phyloP scores from a whole-genome alignment of 805 yeast genomes.

The Schizosaccharomyces octosporus region DNA sequence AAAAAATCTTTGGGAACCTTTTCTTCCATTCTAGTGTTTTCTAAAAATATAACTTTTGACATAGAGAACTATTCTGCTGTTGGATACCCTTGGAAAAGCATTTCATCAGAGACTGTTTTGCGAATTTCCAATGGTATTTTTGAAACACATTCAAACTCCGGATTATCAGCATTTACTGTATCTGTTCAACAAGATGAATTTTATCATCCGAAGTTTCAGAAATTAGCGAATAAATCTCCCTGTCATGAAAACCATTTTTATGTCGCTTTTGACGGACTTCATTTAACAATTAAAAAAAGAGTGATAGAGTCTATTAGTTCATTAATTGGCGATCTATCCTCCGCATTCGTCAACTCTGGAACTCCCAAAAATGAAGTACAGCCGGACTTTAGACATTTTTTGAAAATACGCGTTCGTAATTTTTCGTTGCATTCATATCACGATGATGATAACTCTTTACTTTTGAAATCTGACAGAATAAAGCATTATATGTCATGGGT shows the following conservation, averaged over 20 bases:
- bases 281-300: background rate
- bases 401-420: background rate
- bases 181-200: background rate
- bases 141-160: background rate
- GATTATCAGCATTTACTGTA: background rate
- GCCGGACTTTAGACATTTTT: background rate
- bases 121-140: background rate
- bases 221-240: background rate
- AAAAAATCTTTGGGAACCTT: background rate
- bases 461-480: background rate
- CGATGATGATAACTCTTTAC: background rate
- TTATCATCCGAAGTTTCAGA: background rate
- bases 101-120: background rate
- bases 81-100: background rate
- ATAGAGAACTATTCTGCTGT: background rate
- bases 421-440: background rate
- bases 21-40: background rate
- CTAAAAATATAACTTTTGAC: background rate
- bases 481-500: background rate
- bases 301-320: background rate
- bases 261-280: background rate
- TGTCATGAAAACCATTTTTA: background rate
- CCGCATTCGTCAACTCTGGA: background rate
- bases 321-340: background rate
- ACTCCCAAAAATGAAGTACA: background rate